A percentile compares a stretch with the other conserved stretches of the same genome.
These are phyloP conservation scores for Nelumbo lutea DNA, from an alignment of 164 flowering plant species.

Conservation along the genomic window DNA sequence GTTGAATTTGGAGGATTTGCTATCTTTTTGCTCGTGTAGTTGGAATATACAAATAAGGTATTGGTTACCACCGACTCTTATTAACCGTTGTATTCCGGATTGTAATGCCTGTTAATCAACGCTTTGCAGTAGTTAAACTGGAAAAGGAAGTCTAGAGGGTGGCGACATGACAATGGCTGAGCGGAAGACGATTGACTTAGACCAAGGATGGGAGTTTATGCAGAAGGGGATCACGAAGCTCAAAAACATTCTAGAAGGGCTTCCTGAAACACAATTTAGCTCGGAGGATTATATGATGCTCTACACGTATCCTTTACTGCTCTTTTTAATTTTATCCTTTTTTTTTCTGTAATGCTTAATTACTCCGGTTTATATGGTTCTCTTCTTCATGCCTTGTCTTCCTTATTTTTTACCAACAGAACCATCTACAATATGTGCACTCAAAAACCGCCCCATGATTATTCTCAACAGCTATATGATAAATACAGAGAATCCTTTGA, in stretches of 20 bases:
- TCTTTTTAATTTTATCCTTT: not conserved
- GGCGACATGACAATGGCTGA: constrained; percentile 37
- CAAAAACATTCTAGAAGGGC: constrained; percentile 55
- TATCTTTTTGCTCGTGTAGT: not conserved
- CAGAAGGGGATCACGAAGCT: constrained; percentile 58
- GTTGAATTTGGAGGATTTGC: not conserved
- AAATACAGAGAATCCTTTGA: constrained; percentile 54
- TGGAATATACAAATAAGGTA: not conserved
- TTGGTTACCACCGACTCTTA: not conserved
- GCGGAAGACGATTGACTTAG: constrained; percentile 48
- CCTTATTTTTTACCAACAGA: constrained; percentile 24
- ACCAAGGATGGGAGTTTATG: constrained; percentile 66
- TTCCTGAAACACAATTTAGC: constrained; percentile 45
- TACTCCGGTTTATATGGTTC: not conserved
- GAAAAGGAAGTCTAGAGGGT: not conserved
- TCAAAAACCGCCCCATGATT: constrained; percentile 70
- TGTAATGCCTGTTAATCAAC: not conserved
- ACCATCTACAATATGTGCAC: constrained; percentile 74
- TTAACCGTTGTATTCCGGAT: not conserved
- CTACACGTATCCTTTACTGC: constrained; percentile 43
- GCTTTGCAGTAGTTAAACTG: constrained; percentile 7
- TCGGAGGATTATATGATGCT: constrained; percentile 64
- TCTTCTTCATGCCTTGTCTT: not conserved
- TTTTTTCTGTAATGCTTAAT: not conserved
- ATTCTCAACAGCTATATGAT: constrained; percentile 70